Evolutionary conservation across 139 green algal species (phyloP).

Genomic region (Raphidocelis subcapitata): DNA sequence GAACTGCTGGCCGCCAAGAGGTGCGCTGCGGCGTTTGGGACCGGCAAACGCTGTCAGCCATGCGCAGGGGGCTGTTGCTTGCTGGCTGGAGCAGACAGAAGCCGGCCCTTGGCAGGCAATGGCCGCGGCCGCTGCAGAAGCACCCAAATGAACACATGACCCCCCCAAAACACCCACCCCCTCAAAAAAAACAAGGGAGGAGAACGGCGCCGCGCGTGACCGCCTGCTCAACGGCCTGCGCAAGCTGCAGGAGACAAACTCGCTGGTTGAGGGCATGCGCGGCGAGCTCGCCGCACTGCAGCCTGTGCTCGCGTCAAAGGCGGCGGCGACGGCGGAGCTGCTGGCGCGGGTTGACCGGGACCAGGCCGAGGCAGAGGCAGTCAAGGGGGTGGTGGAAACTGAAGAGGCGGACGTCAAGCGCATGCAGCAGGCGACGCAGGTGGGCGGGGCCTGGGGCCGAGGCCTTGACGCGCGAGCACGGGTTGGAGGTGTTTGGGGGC

Average conservation of each 20-base stretch:
- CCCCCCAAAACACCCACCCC: background rate
- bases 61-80: too few relatives aligned
- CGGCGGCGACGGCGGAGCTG: slow-evolving; percentile 63
- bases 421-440: slow-evolving; percentile 54
- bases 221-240: slow-evolving; percentile 76
- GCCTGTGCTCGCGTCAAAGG: slow-evolving; percentile 77
- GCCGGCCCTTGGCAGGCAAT: too few relatives aligned
- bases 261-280: slow-evolving; percentile 79
- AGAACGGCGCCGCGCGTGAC: slow-evolving; percentile 52
- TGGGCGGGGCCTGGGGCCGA: background rate
- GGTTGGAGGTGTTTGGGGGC: background rate
- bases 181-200: slow-evolving; percentile 22
- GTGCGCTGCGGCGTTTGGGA: too few relatives aligned
- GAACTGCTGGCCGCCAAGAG: slow-evolving; percentile 63
- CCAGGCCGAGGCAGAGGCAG: slow-evolving; percentile 70
- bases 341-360: slow-evolving; percentile 41
- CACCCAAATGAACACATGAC: too few relatives aligned
- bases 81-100: too few relatives aligned
- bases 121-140: too few relatives aligned
- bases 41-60: too few relatives aligned
- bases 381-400: slow-evolving; percentile 61
- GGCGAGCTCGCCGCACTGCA: slow-evolving; percentile 68
- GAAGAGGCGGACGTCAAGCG: slow-evolving; percentile 77
- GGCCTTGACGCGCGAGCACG: background rate
- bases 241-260: slow-evolving; percentile 84